Conservation (phyloP, 2,329 filamentous ascomycete species). For the Corinectria fuckeliana region DNA sequence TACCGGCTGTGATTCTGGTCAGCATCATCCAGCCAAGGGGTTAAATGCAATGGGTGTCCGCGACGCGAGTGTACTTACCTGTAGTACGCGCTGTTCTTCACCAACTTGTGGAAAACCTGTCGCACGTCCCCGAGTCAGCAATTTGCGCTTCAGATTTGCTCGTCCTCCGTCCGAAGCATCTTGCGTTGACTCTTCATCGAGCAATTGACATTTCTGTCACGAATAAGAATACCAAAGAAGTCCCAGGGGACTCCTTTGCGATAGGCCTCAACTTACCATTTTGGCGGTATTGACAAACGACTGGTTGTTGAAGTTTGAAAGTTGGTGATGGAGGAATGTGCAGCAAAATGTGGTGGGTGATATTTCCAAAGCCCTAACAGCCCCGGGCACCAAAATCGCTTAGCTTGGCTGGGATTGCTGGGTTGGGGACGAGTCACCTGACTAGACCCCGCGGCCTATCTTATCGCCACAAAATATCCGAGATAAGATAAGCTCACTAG, state of each 20-base stretch:
- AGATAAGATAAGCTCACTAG: background rate
- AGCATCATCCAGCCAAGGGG: conserved; percentile 22
- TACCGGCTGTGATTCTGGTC: conserved; percentile 72
- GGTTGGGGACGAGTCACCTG: conserved; percentile 52
- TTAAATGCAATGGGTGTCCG: background rate
- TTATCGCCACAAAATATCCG: background rate
- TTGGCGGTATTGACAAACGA: conserved; percentile 63
- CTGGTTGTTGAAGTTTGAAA: conserved; percentile 45
- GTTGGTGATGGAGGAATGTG: conserved; percentile 41
- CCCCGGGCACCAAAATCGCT: conserved; percentile 26
- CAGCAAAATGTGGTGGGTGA: conserved; percentile 49
- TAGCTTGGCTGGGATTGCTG: conserved; percentile 28
- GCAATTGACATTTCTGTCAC: conserved; percentile 54
- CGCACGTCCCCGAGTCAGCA: conserved; percentile 88
- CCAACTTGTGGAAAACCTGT: conserved; percentile 89
- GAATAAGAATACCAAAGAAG: conserved; percentile 35
- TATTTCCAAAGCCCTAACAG: conserved; percentile 50
- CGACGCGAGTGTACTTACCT: conserved; percentile 67
- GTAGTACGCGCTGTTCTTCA: conserved; percentile 99
- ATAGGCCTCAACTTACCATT: conserved; percentile 70
- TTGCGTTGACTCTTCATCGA: conserved; percentile 82
- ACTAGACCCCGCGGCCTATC: conserved; percentile 13
- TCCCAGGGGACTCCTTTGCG: conserved; percentile 26
- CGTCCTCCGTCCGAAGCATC: conserved; percentile 87
- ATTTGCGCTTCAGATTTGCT: conserved; percentile 94